Conservation (phyloP, 2,329 filamentous ascomycete genomes). For the Phialophora tarda region DNA sequence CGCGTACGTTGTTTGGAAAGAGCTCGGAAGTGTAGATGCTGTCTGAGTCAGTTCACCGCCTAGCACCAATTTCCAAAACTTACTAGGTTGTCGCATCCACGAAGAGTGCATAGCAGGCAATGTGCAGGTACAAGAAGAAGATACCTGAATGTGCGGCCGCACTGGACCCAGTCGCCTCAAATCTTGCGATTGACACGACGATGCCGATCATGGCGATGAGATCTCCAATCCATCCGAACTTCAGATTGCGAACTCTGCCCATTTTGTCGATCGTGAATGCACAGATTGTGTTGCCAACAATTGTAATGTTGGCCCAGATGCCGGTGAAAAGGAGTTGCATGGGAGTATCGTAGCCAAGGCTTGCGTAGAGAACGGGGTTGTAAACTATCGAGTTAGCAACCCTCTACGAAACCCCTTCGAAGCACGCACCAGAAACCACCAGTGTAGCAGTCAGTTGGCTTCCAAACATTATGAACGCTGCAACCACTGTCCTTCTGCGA, state of each 20-base stretch:
- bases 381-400: constrained; percentile 21
- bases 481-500: constrained; percentile 36
- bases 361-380: constrained; percentile 42
- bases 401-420: background rate
- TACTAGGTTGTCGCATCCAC: constrained; percentile 38
- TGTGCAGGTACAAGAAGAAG: constrained; percentile 28
- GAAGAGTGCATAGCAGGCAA: constrained; percentile 20
- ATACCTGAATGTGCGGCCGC: constrained; percentile 32
- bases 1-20: constrained; percentile 66
- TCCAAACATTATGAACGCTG: constrained; percentile 42
- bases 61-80: background rate
- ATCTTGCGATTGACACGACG: constrained; percentile 22
- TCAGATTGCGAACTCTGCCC: constrained; percentile 39
- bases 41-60: background rate
- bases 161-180: constrained; percentile 25
- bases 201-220: constrained; percentile 28
- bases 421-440: constrained; percentile 18
- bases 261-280: constrained; percentile 40
- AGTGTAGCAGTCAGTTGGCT: constrained; percentile 44
- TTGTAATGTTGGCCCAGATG: constrained; percentile 37
- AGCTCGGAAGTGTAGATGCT: constrained; percentile 65
- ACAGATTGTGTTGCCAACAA: constrained; percentile 26
- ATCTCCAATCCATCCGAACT: constrained; percentile 31
- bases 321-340: constrained; percentile 43
- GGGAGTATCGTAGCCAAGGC: constrained; percentile 42